Evolutionary conservation across 2,329 filamentous ascomycete genomes (phyloP).

Genomic region (Dothiorella sarmentorum): DNA sequence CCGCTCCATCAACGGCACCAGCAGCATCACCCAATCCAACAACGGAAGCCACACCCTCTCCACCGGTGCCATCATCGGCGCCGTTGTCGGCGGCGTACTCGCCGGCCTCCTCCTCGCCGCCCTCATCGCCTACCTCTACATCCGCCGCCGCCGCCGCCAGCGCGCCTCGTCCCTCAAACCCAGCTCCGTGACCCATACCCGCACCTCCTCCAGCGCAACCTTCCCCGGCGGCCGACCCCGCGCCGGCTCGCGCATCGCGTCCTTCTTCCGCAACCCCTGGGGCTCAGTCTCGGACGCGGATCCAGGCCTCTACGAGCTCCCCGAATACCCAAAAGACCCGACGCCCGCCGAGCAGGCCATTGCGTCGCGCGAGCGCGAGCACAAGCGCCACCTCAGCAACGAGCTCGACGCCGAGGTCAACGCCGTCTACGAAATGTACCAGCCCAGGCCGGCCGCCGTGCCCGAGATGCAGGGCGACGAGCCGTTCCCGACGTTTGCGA

Average conservation of each 20-base stretch:
- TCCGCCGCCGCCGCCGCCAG: neutral
- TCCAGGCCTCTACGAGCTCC: neutral
- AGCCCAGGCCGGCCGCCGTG: neutral
- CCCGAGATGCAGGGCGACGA: slow-evolving; percentile 12
- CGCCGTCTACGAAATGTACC: slow-evolving; percentile 15
- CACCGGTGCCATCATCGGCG: slow-evolving; percentile 32
- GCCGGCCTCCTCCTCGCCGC: slow-evolving; percentile 23
- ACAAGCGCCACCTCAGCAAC: neutral
- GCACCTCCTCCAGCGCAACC: neutral
- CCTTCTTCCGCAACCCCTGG: slow-evolving; percentile 13
- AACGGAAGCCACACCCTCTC: slow-evolving; percentile 21
- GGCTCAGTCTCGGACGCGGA: neutral
- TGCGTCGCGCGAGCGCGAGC: neutral
- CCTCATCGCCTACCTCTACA: slow-evolving; percentile 29
- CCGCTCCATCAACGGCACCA: neutral
- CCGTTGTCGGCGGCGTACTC: slow-evolving; percentile 27
- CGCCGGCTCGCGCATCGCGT: neutral
- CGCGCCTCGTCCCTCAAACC: neutral
- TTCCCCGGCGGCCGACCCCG: neutral
- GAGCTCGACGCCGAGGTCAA: slow-evolving; percentile 1
- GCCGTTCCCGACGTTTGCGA: neutral
- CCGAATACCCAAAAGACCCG: neutral
- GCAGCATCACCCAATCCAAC: neutral
- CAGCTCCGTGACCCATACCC: neutral
- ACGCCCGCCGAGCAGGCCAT: neutral